Percentiles rank a stretch among this genome's conserved stretches.
phyloP scores from a whole-genome alignment of 805 yeast genomes.

The Priceomyces medius region DNA sequence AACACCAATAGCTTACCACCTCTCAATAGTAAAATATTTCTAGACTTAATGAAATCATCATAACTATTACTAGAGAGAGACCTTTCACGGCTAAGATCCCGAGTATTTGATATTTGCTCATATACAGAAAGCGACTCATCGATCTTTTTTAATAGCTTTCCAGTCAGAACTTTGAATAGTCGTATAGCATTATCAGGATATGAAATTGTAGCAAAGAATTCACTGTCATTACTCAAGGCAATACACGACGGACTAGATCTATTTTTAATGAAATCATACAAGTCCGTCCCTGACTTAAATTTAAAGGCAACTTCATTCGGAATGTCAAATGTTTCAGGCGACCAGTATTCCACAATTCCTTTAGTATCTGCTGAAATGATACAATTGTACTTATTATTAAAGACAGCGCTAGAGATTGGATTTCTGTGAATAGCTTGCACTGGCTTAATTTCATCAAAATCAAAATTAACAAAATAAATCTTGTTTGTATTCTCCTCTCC shows the following conservation, averaged over 20 bases:
- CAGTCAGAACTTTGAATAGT: slow-evolving; percentile 31
- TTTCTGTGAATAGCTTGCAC: slow-evolving; percentile 12
- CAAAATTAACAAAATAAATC: slow-evolving; percentile 11
- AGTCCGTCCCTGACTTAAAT: slow-evolving; percentile 39
- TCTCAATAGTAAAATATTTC: slow-evolving; percentile 9
- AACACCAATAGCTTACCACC: slow-evolving; percentile 8
- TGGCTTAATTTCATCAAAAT: slow-evolving; percentile 10
- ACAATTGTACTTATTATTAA: slow-evolving; percentile 13
- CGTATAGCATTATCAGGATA: slow-evolving; percentile 30
- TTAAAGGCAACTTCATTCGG: slow-evolving; percentile 22
- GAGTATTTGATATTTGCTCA: slow-evolving; percentile 2
- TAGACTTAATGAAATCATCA: background rate
- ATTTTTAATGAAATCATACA: slow-evolving; percentile 29
- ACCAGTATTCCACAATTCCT: slow-evolving; percentile 25
- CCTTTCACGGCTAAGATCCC: slow-evolving; percentile 4
- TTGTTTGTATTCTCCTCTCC: slow-evolving; percentile 12
- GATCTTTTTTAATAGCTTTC: slow-evolving; percentile 20
- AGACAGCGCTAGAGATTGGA: slow-evolving; percentile 11
- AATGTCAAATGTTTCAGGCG: slow-evolving; percentile 7
- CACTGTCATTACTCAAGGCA: slow-evolving; percentile 22
- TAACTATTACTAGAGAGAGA: background rate
- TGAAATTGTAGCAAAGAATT: slow-evolving; percentile 27
- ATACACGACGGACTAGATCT: slow-evolving; percentile 23
- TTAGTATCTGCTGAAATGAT: slow-evolving; percentile 19
- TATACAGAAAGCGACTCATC: slow-evolving; percentile 9